Evolutionary conservation across 495 filamentous ascomycete species (phyloP), one percentile per base, ranked within the genome.

Genomic region (Podospora conica): DNA sequence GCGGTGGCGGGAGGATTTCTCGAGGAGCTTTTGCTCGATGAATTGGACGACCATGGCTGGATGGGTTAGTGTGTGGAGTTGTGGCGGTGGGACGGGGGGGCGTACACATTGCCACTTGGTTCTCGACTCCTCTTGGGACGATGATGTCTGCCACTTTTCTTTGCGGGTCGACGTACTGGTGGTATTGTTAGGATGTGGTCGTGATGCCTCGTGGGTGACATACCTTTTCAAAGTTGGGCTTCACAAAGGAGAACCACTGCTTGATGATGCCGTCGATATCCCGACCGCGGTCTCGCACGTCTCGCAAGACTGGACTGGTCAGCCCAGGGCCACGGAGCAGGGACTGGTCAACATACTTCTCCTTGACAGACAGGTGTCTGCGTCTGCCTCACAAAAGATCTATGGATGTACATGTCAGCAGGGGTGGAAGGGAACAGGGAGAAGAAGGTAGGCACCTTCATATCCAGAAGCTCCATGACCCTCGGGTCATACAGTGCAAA

Each of bases 381-480:
- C 88, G 76, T 98, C 95, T 8, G 93, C 96, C 77, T 98, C 95
- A 63, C 93, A 93, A 73, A 97, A 98, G 23, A 98, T 96, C 88
- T 88, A n/a, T n/a, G n/a, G n/a, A n/a, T n/a, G n/a, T n/a, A n/a
- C n/a, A n/a, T n/a, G n/a, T n/a, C n/a, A n/a, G n/a, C n/a, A n/a
- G n/a, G n/a, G n/a, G n/a, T n/a, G n/a, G n/a, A n/a, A n/a, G n/a
- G n/a, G n/a, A n/a, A n/a, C n/a, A n/a, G 21, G 53, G 8, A 56
- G 22, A 1, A 8, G 2, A 22, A 57, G n/a, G 1, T 21, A 57
- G 21, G 60, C 82, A 92, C 91, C 82, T 90, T 96, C 80, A 97
- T 88, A 79, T 98, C 95, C 66, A 98, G 80, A 58, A 98, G 77
- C 5, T 96, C 91, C 60, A 95, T 80, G 12, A 98, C 87, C 65